A percentile compares a stretch with the other conserved stretches of the same genome.
phyloP scores from a whole-genome alignment of 2,329 filamentous ascomycete genomes.

The Microascus cirrosus region DNA sequence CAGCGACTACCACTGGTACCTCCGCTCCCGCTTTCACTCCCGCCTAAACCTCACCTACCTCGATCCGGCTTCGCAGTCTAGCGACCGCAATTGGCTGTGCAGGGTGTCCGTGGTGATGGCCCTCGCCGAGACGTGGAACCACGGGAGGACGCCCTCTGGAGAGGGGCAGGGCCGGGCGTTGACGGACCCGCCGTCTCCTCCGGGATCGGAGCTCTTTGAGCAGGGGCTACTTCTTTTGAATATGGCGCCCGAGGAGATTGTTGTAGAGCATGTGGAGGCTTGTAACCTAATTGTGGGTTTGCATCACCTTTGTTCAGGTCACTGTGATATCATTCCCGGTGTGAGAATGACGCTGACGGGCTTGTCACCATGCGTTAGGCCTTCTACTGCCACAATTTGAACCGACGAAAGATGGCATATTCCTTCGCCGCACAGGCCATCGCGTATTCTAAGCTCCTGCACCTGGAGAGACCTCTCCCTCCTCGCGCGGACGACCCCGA shows the following conservation, averaged over 20 bases:
- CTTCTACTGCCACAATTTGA: background rate
- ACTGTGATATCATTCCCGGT: too few relatives aligned
- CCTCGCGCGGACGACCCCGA: background rate
- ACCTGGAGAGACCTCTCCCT: background rate
- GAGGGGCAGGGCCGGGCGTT: background rate
- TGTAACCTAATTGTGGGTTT: background rate
- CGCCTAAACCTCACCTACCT: background rate
- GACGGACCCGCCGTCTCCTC: background rate
- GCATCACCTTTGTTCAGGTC: too few relatives aligned
- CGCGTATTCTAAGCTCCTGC: background rate
- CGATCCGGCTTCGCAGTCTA: background rate
- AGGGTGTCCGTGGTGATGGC: background rate
- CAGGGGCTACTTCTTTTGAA: background rate
- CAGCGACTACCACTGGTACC: background rate
- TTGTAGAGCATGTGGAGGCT: background rate
- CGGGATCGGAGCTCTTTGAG: background rate
- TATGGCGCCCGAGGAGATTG: background rate
- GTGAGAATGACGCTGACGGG: background rate
- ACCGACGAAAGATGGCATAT: background rate
- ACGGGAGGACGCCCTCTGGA: background rate
- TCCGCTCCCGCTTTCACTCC: background rate
- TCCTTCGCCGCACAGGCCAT: background rate
- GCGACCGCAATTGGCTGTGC: background rate
- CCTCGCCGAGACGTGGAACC: background rate
- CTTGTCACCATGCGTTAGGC: background rate